Percentiles rank a stretch among this genome's conserved stretches.
phyloP scores from a whole-genome alignment of 2,329 filamentous ascomycete genomes.

The Stromatinia cepivora region DNA sequence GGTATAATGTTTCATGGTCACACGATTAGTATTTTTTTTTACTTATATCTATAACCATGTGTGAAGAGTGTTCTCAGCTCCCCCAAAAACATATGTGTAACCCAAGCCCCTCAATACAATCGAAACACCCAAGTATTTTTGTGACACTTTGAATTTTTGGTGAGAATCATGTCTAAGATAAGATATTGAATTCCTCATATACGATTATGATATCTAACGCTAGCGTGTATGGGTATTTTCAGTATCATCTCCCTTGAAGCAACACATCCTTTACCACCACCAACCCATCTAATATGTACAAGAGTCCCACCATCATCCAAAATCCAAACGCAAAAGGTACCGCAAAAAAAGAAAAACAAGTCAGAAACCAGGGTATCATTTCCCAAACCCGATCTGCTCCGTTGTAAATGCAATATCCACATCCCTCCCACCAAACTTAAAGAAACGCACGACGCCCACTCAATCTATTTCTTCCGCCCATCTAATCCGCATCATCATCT shows the following conservation, averaged over 20 bases:
- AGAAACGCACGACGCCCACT: background rate
- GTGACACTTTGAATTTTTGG: too few species aligned
- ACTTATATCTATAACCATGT: too few species aligned
- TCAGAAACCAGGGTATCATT: conserved; percentile 23
- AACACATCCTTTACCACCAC: background rate
- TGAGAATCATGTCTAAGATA: background rate
- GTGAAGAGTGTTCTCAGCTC: too few species aligned
- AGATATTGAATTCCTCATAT: background rate
- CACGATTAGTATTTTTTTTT: too few species aligned
- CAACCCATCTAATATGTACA: background rate
- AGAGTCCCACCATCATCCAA: background rate
- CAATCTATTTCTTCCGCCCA: background rate
- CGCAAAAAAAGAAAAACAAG: conserved; percentile 3
- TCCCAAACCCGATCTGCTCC: conserved; percentile 19
- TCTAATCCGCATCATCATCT: conserved; percentile 32
- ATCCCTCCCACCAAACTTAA: background rate
- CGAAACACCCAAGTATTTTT: too few species aligned
- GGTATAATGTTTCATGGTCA: too few species aligned
- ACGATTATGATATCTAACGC: background rate
- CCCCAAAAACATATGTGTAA: too few species aligned
- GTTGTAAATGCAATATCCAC: conserved; percentile 22
- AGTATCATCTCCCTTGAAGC: background rate
- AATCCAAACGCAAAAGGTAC: background rate
- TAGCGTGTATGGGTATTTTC: background rate
- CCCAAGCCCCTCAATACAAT: background rate